These are phyloP conservation scores for Neurospora sp. DNA, from an alignment of 495 filamentous ascomycete genomes.

Conservation along the genomic window DNA sequence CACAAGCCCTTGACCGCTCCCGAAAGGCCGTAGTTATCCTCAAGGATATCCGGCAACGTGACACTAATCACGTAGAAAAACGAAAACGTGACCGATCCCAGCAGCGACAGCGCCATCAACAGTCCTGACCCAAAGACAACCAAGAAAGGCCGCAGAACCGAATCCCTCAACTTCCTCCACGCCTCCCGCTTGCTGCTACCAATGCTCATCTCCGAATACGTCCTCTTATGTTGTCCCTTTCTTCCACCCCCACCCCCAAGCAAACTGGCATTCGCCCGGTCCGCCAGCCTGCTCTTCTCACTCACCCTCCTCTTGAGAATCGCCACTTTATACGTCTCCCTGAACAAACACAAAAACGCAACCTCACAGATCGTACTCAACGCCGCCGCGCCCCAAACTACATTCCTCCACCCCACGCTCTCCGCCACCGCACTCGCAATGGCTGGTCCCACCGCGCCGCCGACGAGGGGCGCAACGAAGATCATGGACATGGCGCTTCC, in stretches of 20 bases:
- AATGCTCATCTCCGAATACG: slow-evolving; percentile 30
- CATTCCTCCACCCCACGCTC: slow-evolving; percentile 46
- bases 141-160: slow-evolving; percentile 36
- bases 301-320: slow-evolving; percentile 37
- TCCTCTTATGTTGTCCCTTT: slow-evolving; percentile 5
- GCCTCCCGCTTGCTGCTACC: slow-evolving; percentile 22
- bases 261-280: slow-evolving; percentile 28
- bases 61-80: slow-evolving; percentile 46
- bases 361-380: slow-evolving; percentile 37
- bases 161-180: slow-evolving; percentile 21
- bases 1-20: slow-evolving; percentile 35
- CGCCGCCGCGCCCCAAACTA: slow-evolving; percentile 42
- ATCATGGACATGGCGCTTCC: slow-evolving; percentile 42
- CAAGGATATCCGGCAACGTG: slow-evolving; percentile 41
- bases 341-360: slow-evolving; percentile 35
- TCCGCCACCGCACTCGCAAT: slow-evolving; percentile 52
- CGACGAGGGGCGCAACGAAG: slow-evolving; percentile 37
- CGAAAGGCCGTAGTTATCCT: slow-evolving; percentile 35
- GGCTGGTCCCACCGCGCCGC: slow-evolving; percentile 48
- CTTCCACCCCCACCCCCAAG: slow-evolving; percentile 25
- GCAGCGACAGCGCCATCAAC: slow-evolving; percentile 34
- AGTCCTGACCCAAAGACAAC: slow-evolving; percentile 40
- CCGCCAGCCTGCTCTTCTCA: slow-evolving; percentile 33
- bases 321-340: slow-evolving; percentile 40
- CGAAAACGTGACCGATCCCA: slow-evolving; percentile 38